These are phyloP conservation scores for Phytophthora crassamura DNA, from an alignment of 352 stramenopile species.

Conservation along the genomic window DNA sequence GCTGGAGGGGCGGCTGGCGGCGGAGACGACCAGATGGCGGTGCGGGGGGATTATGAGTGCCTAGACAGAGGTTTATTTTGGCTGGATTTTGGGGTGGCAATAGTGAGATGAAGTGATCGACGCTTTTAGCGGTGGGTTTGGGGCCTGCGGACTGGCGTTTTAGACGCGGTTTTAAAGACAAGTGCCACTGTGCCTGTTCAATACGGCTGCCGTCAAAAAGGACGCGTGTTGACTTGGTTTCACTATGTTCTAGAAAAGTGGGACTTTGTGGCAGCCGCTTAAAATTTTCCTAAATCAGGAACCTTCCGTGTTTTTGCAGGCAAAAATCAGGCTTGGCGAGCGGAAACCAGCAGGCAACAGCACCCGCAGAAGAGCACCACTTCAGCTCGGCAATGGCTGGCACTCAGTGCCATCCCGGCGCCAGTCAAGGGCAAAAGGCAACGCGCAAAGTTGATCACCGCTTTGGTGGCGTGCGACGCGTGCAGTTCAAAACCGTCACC, in stretches of 20 bases:
- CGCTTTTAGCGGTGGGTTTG: background rate
- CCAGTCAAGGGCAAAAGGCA: too few species aligned
- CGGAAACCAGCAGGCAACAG: too few species aligned
- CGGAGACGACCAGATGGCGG: background rate
- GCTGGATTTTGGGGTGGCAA: background rate
- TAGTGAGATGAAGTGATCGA: background rate
- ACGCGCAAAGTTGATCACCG: too few species aligned
- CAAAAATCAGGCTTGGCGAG: conserved; percentile 18
- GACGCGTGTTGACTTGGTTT: conserved; percentile 14
- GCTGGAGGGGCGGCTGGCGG: conserved; percentile 15
- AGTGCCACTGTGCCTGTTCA: conserved; percentile 22
- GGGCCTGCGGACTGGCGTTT: background rate
- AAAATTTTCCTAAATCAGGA: conserved; percentile 36
- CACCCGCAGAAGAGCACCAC: background rate
- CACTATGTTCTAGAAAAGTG: conserved; percentile 31
- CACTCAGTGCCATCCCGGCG: too few species aligned
- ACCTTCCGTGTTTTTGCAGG: conserved; percentile 16
- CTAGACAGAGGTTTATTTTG: conserved; percentile 9
- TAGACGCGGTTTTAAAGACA: background rate
- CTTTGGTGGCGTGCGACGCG: background rate
- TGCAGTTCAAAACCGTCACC: background rate
- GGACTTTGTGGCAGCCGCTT: conserved; percentile 22
- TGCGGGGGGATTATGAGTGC: background rate
- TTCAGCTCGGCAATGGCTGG: too few species aligned
- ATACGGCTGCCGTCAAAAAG: conserved; percentile 25